Conservation (phyloP, 495 filamentous ascomycete genomes). For the Daldinia caldariorum region DNA sequence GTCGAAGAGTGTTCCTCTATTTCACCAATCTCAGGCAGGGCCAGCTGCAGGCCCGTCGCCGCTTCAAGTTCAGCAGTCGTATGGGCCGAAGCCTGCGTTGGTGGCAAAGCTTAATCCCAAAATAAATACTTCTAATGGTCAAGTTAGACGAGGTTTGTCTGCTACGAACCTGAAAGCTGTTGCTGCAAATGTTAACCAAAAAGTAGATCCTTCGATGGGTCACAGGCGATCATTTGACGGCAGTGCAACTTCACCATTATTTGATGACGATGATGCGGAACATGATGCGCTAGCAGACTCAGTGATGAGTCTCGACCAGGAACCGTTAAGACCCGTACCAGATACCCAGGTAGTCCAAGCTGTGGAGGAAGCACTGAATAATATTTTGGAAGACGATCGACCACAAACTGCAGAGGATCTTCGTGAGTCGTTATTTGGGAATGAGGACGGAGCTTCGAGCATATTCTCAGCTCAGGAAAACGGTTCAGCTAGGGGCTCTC, state of each 20-base stretch:
- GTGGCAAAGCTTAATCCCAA: slow-evolving; percentile 53
- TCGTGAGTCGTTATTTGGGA: slow-evolving; percentile 64
- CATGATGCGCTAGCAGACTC: slow-evolving; percentile 64
- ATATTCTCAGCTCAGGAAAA: slow-evolving; percentile 58
- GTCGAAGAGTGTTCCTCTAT: slow-evolving; percentile 55
- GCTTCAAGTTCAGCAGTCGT: slow-evolving; percentile 48
- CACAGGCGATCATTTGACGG: slow-evolving; percentile 61
- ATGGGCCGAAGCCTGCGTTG: slow-evolving; percentile 51
- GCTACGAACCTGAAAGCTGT: slow-evolving; percentile 54
- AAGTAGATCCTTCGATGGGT: slow-evolving; percentile 48
- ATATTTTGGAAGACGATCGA: slow-evolving; percentile 82
- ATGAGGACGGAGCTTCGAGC: slow-evolving; percentile 61
- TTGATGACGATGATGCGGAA: slow-evolving; percentile 65
- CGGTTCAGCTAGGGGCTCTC: slow-evolving; percentile 61
- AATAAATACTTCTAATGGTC: slow-evolving; percentile 41
- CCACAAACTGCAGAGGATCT: slow-evolving; percentile 71
- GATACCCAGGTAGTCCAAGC: slow-evolving; percentile 80
- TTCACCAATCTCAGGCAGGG: slow-evolving; percentile 34
- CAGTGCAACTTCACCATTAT: slow-evolving; percentile 54
- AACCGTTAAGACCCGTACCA: slow-evolving; percentile 52
- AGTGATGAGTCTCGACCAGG: slow-evolving; percentile 63
- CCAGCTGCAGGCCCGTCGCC: slow-evolving; percentile 46
- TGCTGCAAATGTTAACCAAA: slow-evolving; percentile 46
- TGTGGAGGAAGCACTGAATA: slow-evolving; percentile 93
- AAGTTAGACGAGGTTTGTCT: slow-evolving; percentile 55